Evolutionary conservation across 306 rosid species (phyloP).

Genomic region (Alnus rubra): DNA sequence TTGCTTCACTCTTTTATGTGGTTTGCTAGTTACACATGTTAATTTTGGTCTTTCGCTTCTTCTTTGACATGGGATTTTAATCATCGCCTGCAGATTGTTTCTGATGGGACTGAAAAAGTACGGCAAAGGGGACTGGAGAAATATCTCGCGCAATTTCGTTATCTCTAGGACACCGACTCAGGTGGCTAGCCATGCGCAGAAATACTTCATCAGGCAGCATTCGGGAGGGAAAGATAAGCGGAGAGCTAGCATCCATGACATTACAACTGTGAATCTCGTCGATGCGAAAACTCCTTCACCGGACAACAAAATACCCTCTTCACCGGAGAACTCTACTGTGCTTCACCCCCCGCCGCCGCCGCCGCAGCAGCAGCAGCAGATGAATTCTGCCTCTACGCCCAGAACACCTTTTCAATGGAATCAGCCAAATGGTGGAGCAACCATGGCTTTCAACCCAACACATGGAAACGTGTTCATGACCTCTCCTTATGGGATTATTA

Average conservation of each 20-base stretch:
- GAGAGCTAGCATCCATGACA: slow-evolving; percentile 96
- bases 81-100: slow-evolving; percentile 52
- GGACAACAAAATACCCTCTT: slow-evolving; percentile 45
- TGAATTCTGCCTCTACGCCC: slow-evolving; percentile 32
- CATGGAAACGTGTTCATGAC: slow-evolving; percentile 52
- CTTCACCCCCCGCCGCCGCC: slow-evolving; percentile 3
- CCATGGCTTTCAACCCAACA: slow-evolving; percentile 42
- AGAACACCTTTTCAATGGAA: slow-evolving; percentile 62
- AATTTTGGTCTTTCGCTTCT: not conserved
- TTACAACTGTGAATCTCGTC: slow-evolving; percentile 75
- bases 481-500: slow-evolving; percentile 46
- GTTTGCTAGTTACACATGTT: slow-evolving; percentile 9
- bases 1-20: not conserved
- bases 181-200: slow-evolving; percentile 98
- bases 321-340: slow-evolving; percentile 46
- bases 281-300: slow-evolving; percentile 56
- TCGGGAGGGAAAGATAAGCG: slow-evolving; percentile 91
- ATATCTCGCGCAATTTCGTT: slow-evolving; percentile 77
- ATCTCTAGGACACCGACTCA: slow-evolving; percentile 82
- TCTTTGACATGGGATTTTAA: not conserved
- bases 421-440: slow-evolving; percentile 45
- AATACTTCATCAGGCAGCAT: slow-evolving; percentile 81
- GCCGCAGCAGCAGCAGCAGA: slow-evolving; percentile 34
- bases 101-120: slow-evolving; percentile 79
- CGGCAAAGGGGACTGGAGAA: slow-evolving; percentile 98